A percentile compares a stretch with the other conserved stretches of the same genome.
These are phyloP conservation scores for Termitomyces sp. DNA, from an alignment of 768 basidiomycete genomes.

Conservation along the genomic window DNA sequence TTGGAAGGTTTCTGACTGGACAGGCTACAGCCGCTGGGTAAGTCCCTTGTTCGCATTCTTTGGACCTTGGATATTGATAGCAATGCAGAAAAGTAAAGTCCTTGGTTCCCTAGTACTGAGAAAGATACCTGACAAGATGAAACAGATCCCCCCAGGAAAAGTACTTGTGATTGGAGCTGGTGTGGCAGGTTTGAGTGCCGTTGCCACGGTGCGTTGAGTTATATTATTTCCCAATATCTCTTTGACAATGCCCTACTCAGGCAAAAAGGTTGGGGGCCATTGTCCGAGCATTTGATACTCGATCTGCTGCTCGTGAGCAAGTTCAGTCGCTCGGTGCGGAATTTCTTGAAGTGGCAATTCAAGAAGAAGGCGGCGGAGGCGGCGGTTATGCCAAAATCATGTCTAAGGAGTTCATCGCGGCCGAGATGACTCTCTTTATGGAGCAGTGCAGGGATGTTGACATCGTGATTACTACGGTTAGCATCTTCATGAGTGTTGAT, in stretches of 20 bases:
- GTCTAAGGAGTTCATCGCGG: slow-evolving; percentile 86
- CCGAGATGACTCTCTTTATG: slow-evolving; percentile 86
- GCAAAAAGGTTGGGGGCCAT: slow-evolving; percentile 84
- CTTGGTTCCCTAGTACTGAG: neutral
- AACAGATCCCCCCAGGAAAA: slow-evolving; percentile 80
- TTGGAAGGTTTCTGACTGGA: slow-evolving; percentile 86
- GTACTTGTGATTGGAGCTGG: slow-evolving; percentile 87
- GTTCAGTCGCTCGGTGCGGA: slow-evolving; percentile 89
- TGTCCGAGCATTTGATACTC: slow-evolving; percentile 85
- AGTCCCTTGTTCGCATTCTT: slow-evolving; percentile 22
- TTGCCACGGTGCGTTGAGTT: slow-evolving; percentile 59
- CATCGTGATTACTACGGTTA: slow-evolving; percentile 80
- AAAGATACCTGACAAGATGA: slow-evolving; percentile 1
- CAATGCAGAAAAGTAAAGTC: slow-evolving; percentile 28
- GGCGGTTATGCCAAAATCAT: slow-evolving; percentile 90
- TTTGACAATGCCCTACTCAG: slow-evolving; percentile 27
- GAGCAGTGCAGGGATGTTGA: slow-evolving; percentile 88
- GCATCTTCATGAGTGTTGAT: slow-evolving; percentile 11
- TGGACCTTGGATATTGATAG: neutral
- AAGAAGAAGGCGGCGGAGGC: slow-evolving; percentile 79
- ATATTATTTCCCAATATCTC: neutral
- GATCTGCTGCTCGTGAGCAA: slow-evolving; percentile 83
- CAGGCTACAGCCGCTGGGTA: slow-evolving; percentile 90
- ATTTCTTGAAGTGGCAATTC: slow-evolving; percentile 75
- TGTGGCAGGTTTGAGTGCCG: slow-evolving; percentile 85